Evolutionary conservation across 2,329 filamentous ascomycete genomes (phyloP).

Genomic region (Diaporthe eres): DNA sequence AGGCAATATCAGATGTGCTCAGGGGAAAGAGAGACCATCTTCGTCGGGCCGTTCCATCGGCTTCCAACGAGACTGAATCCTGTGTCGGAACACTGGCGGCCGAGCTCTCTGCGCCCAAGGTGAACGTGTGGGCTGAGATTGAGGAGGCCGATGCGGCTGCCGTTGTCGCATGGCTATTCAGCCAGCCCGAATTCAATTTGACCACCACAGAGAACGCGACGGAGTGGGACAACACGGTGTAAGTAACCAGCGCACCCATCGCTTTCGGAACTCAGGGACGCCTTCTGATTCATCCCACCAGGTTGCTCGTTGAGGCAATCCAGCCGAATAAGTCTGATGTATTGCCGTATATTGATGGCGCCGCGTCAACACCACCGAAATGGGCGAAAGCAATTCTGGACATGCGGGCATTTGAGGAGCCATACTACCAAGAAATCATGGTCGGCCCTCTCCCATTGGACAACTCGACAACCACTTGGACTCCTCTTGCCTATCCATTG

Average conservation of each 20-base stretch:
- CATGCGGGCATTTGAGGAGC: constrained; percentile 54
- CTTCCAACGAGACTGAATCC: constrained; percentile 32
- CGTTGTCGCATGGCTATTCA: constrained; percentile 57
- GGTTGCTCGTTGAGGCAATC: constrained; percentile 55
- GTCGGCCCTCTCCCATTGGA: constrained; percentile 64
- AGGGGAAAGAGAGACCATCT: constrained; percentile 42
- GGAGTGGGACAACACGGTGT: constrained; percentile 55
- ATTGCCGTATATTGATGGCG: constrained; percentile 58
- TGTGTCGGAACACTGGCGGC: constrained; percentile 44
- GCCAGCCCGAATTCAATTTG: constrained; percentile 56
- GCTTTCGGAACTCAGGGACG: not conserved
- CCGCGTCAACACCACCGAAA: constrained; percentile 52
- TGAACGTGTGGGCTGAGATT: constrained; percentile 58
- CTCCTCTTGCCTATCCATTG: constrained; percentile 59
- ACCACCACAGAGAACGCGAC: constrained; percentile 52
- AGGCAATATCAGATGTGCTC: constrained; percentile 46
- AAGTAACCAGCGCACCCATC: constrained; percentile 26
- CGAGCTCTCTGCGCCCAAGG: constrained; percentile 53
- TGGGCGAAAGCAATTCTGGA: constrained; percentile 62
- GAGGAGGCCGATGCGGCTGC: constrained; percentile 54
- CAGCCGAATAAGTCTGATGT: constrained; percentile 65
- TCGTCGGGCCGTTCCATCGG: not conserved
- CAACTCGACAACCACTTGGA: constrained; percentile 53
- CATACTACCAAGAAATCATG: constrained; percentile 59
- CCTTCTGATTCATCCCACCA: not conserved